These are phyloP conservation scores for Funneliformis caledonium DNA, from an alignment of 371 early-diverging fungal species.

Conservation along the genomic window DNA sequence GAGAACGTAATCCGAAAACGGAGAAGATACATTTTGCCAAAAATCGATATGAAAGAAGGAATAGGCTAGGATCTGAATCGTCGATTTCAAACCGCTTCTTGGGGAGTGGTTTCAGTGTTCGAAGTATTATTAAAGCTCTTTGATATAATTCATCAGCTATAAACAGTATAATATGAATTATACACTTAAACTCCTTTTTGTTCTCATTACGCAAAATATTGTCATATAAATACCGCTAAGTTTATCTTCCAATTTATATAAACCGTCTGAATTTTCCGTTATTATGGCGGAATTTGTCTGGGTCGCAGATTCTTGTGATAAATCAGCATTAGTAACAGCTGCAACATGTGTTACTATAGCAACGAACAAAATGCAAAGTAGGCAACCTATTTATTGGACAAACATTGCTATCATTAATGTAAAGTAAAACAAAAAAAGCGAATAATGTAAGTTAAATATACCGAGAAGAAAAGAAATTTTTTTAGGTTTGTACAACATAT, in stretches of 20 bases:
- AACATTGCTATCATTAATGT: neutral
- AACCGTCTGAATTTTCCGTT: neutral
- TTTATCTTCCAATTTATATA: constrained; percentile 16
- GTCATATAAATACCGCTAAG: neutral
- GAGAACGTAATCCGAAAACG: neutral
- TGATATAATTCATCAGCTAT: constrained; percentile 35
- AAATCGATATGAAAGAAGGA: constrained; percentile 4
- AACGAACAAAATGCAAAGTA: neutral
- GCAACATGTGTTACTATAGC: neutral
- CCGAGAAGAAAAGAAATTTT: neutral
- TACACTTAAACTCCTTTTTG: neutral
- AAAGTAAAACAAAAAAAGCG: neutral
- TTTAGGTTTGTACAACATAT: constrained; percentile 9
- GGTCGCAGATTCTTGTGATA: neutral
- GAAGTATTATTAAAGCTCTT: neutral
- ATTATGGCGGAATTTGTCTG: neutral
- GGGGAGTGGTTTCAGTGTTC: neutral
- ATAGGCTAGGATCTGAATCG: neutral
- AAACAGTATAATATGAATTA: neutral
- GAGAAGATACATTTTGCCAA: constrained; percentile 13
- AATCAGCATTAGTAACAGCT: neutral
- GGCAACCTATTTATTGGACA: neutral
- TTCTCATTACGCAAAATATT: neutral
- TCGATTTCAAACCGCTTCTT: neutral
- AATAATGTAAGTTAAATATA: neutral